phyloP scores from a whole-genome alignment of 31 red algal species.

The Porphyra umbilicalis region DNA sequence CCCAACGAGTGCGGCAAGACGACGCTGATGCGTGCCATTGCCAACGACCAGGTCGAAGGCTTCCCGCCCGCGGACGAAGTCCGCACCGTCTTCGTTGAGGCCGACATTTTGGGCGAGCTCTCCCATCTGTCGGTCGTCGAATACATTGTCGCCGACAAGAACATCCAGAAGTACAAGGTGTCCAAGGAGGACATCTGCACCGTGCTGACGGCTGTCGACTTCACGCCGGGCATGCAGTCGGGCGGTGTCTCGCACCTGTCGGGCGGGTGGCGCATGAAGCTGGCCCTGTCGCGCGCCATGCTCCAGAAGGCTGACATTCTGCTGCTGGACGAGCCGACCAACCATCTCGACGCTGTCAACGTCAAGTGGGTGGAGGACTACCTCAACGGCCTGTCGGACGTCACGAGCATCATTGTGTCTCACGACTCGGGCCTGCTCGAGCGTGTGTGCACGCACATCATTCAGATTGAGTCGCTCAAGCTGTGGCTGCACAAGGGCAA shows the following conservation, averaged over 20 bases:
- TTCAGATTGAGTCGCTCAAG: conserved; percentile 72
- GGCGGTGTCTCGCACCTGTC: conserved; percentile 55
- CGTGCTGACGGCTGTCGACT: conserved; percentile 38
- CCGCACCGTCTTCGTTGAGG: conserved; percentile 70
- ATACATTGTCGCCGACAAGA: conserved; percentile 56
- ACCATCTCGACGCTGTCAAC: conserved; percentile 83
- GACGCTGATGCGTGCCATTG: conserved; percentile 81
- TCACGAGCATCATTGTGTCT: conserved; percentile 84
- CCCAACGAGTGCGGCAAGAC: conserved; percentile 88
- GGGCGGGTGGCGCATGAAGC: conserved; percentile 71
- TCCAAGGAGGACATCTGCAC: conserved; percentile 34
- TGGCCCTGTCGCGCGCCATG: conserved; percentile 80
- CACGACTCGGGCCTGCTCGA: conserved; percentile 87
- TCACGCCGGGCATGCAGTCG: conserved; percentile 50
- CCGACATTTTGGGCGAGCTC: conserved; percentile 64
- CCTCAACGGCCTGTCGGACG: conserved; percentile 53
- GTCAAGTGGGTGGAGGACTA: conserved; percentile 93
- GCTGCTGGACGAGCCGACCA: conserved; percentile 94
- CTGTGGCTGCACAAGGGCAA: conserved; percentile 71
- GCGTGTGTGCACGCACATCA: conserved; percentile 65
- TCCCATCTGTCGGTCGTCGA: conserved; percentile 63
- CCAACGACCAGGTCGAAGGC: conserved; percentile 56
- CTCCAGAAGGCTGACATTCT: conserved; percentile 84
- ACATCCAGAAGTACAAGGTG: conserved; percentile 41
- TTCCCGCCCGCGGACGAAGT: conserved; percentile 59